Evolutionary conservation across 495 filamentous ascomycete genomes (phyloP).

Genomic region (Sphaerosporella brunnea): DNA sequence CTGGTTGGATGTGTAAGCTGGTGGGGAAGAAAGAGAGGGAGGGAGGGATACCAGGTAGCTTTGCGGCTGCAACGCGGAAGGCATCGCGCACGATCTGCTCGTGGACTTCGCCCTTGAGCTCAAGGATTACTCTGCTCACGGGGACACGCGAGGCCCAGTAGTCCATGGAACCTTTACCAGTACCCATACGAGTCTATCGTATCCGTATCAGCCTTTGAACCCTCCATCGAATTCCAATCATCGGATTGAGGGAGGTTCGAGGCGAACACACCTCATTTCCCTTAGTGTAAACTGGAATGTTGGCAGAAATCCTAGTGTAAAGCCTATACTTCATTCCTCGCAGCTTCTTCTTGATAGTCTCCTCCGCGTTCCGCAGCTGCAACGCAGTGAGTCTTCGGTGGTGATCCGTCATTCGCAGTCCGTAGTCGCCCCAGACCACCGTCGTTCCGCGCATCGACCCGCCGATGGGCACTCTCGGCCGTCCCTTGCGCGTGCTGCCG

Average conservation of each 20-base stretch:
- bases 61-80: constrained; percentile 83
- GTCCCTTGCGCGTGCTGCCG: constrained; percentile 76
- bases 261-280: constrained; percentile 58
- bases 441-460: constrained; percentile 85
- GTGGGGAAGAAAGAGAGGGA: neutral
- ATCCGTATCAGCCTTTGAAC: neutral
- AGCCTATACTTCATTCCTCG: constrained; percentile 83
- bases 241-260: too few relatives aligned
- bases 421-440: constrained; percentile 91
- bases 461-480: constrained; percentile 71
- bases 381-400: constrained; percentile 75
- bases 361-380: constrained; percentile 74
- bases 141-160: constrained; percentile 82
- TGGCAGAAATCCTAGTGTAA: constrained; percentile 77
- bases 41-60: constrained; percentile 62
- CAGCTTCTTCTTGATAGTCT: constrained; percentile 72
- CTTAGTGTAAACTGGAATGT: constrained; percentile 84
- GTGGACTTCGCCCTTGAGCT: constrained; percentile 79
- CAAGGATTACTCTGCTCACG: constrained; percentile 76
- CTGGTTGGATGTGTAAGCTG: constrained; percentile 29
- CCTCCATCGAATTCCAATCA: neutral
- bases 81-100: constrained; percentile 90
- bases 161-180: constrained; percentile 94
- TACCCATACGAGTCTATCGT: constrained; percentile 71
- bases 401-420: constrained; percentile 82